Base-by-base conservation (phyloP, 2,329 filamentous ascomycete species). In the Mycosphaerella arachidis region DNA sequence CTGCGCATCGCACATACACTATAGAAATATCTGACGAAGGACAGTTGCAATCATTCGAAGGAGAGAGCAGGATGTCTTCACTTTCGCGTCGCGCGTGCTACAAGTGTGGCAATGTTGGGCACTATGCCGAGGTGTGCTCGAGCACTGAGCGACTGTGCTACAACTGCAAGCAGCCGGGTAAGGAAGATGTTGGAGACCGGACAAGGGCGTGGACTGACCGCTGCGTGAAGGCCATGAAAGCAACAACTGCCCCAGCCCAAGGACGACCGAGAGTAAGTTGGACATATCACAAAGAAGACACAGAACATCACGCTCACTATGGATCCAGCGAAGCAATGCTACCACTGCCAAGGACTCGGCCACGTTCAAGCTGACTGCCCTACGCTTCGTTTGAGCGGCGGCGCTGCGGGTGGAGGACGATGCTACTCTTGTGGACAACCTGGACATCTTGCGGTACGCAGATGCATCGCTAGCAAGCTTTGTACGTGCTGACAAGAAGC, bases 351-450 rank as follows among this genome's bases (percentile, higher is more conserved):
- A 82, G 94, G 94, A 61, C 86, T 97, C 63, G 94, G 94, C 68
- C 94, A 99, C 76, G 94, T 99, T 72, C 94, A 99, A 82, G 94
- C 94, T 69, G 94, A 99, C 78, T 99, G 94, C 85, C 94, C 94
- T 72, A 97, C 94, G 64, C 86, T 99, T 66, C 91, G 94, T 70
- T 79, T 99, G 76, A 96, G 87, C 77, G 92, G 84, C 62, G 89
- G 88, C 70, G 85, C 87, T 65, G 61, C 58, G 33, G 87, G 88
- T 62, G 87, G 89, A 75, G 91, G 91, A 66, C 91, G 92, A 70
- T 99, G 94, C 87, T 99, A 99, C 80, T 94, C 91, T 79, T 99
- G 94, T 77, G 92, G 91, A 70, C 88, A 96, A 77, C 86, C 89
- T 63, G 94, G 94, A 60, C 94, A 99, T 77, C 83, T 97, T 78